Base-by-base conservation (phyloP, 2,329 filamentous ascomycete species). In the Clarireedia sp. region DNA sequence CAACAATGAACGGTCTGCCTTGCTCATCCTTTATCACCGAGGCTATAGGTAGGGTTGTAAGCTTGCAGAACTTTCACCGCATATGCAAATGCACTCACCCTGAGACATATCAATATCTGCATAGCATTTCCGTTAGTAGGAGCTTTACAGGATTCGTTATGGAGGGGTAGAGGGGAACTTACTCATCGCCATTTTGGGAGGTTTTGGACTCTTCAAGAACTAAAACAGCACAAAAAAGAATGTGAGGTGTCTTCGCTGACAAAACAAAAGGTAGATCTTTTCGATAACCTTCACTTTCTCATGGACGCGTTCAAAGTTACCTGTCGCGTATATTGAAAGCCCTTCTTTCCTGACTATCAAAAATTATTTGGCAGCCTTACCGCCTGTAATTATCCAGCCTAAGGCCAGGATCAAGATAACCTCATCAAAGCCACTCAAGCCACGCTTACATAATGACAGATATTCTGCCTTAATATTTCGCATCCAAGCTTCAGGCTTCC, bases 1-100 rank as follows among this genome's bases (percentile, higher is more conserved):
- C 94, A 62, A 99, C 86, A 71, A 99, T 99, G 74, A 99, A 99
- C 40, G 94, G 94, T 70, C 94, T 84, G 60, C 94, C 94, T 73
- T 94, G 86, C 76, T 99, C 94, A 80, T 99, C 94, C 78, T 96
- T 96, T 79, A 96, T 83, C 73, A 99, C 75, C 71, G 79, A 71
- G 69, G 83, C 83, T 86, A 57, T 62, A 40, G 43, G 54, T 58
- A 58, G 2, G 10, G 6, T 41, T 53, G 51, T 68, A 59, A 69
- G 66, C 38, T 63, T 50, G 33, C 9, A 24, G 24, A 5, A 21
- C n/a, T 1, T 26, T 36, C 7, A 21, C 7, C 23, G 23, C 37
- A 38, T 14, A 33, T 48, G 8, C n/a, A 46, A n/a, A 19, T 19
- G 58, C 56, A 63, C 71, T 68, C 87, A 92, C 88, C 88, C 72